These are phyloP conservation scores for Drechslerella coelobrocha DNA, from an alignment of 2,329 filamentous ascomycete genomes.

Conservation along the genomic window DNA sequence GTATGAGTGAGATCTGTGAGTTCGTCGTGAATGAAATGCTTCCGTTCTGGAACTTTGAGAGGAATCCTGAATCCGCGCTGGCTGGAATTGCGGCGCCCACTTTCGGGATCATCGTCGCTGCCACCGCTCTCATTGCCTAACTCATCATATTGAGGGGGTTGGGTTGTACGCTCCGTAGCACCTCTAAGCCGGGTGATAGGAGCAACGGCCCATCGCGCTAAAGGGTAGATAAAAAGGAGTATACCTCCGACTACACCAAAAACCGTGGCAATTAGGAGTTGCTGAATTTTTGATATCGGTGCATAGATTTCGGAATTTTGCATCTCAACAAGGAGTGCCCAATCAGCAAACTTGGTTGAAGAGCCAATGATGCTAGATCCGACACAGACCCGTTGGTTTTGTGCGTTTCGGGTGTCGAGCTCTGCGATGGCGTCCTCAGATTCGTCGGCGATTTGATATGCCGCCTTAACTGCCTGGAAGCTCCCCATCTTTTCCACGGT, in stretches of 20 bases:
- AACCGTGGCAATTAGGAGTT: constrained; percentile 81
- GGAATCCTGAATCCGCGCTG: constrained; percentile 80
- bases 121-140: constrained; percentile 47
- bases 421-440: constrained; percentile 36
- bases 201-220: constrained; percentile 80
- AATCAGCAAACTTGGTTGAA: constrained; percentile 69
- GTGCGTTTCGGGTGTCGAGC: constrained; percentile 71
- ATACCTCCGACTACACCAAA: constrained; percentile 81
- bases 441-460: constrained; percentile 35
- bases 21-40: constrained; percentile 81
- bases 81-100: constrained; percentile 52
- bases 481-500: constrained; percentile 48
- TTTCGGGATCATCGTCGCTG: constrained; percentile 51
- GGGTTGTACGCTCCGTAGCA: constrained; percentile 73
- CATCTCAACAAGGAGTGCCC: constrained; percentile 83
- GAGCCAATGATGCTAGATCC: constrained; percentile 76
- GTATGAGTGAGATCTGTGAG: constrained; percentile 73
- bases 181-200: constrained; percentile 78
- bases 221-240: constrained; percentile 74
- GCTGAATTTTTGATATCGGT: constrained; percentile 76
- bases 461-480: constrained; percentile 49
- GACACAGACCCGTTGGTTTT: constrained; percentile 73
- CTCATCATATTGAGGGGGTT: constrained; percentile 47
- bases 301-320: constrained; percentile 74
- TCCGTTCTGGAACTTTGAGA: constrained; percentile 76